Evolutionary conservation across 2,329 filamentous ascomycete genomes (phyloP).

Genomic region (Talaromyces sp.): DNA sequence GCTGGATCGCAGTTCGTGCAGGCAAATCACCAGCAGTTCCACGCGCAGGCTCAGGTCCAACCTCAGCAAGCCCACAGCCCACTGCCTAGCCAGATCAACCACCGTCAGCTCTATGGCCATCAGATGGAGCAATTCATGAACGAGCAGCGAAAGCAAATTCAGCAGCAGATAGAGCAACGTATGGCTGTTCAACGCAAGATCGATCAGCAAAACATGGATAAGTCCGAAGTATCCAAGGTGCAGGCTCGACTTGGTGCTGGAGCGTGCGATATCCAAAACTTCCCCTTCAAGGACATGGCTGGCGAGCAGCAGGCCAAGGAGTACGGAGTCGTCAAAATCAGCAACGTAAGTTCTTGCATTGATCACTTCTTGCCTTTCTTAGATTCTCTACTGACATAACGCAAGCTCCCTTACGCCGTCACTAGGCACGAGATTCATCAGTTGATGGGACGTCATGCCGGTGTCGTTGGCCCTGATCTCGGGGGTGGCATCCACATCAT

Average conservation of each 20-base stretch:
- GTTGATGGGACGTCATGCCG: conserved; percentile 47
- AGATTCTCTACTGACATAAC: neutral
- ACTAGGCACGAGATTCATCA: conserved; percentile 51
- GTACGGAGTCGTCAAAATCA: conserved; percentile 37
- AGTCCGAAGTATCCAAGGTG: conserved; percentile 8
- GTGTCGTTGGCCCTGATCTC: conserved; percentile 35
- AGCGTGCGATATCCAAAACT: conserved; percentile 3
- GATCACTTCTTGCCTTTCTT: neutral
- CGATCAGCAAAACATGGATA: conserved; percentile 10
- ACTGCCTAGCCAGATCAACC: neutral
- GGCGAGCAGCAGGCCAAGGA: neutral
- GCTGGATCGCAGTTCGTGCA: conserved; percentile 1
- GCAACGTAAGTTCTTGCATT: conserved; percentile 33
- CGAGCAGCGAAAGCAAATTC: conserved; percentile 9
- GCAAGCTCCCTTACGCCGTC: conserved; percentile 52
- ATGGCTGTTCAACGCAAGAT: conserved; percentile 13
- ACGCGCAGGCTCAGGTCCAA: neutral
- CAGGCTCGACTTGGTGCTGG: conserved; percentile 5
- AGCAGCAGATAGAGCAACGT: conserved; percentile 12
- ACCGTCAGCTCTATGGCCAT: conserved; percentile 6
- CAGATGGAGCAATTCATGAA: conserved; percentile 14
- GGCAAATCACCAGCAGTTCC: neutral
- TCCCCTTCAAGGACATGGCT: conserved; percentile 15
- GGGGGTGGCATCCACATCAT: conserved; percentile 56
- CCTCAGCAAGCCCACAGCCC: neutral